A percentile compares a stretch with the other conserved stretches of the same genome.
Evolutionary conservation across 257 asterid species (phyloP).

Genomic region (Gentiana macrophylla): DNA sequence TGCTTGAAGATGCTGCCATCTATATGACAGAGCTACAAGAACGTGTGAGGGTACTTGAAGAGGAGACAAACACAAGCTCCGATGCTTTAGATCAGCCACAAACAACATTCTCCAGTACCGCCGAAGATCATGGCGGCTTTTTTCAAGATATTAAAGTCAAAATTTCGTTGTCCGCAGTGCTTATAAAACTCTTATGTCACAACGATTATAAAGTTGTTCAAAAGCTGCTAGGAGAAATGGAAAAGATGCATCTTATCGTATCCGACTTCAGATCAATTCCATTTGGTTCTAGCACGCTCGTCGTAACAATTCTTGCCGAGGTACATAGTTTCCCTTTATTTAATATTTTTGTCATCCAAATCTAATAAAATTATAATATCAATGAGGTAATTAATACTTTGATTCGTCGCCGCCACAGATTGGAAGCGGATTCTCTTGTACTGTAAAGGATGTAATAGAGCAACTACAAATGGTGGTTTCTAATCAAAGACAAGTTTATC

Average conservation of each 20-base stretch:
- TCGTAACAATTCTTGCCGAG: slow-evolving; percentile 44
- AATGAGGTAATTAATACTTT: no score
- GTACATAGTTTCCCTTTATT: slow-evolving; percentile 12
- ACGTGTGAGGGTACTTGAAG: slow-evolving; percentile 28
- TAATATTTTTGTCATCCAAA: not conserved
- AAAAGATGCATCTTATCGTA: slow-evolving; percentile 30
- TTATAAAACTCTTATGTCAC: slow-evolving; percentile 35
- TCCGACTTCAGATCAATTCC: slow-evolving; percentile 41
- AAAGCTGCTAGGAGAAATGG: slow-evolving; percentile 28
- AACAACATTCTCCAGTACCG: not conserved
- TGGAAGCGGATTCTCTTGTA: slow-evolving; percentile 6
- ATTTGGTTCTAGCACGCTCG: slow-evolving; percentile 34
- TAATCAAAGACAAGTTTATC: not conserved
- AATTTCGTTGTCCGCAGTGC: slow-evolving; percentile 22
- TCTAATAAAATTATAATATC: no score
- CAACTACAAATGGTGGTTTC: slow-evolving; percentile 8
- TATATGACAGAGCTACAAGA: slow-evolving; percentile 35
- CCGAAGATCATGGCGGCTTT: not conserved
- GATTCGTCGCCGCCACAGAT: slow-evolving; percentile 4
- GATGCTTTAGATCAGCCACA: not conserved
- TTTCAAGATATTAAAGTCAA: slow-evolving; percentile 26
- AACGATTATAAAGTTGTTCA: slow-evolving; percentile 22
- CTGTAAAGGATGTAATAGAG: slow-evolving; percentile 1
- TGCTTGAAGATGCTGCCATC: slow-evolving; percentile 19
- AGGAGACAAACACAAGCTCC: slow-evolving; percentile 12